Percentiles rank a stretch among this genome's conserved stretches.
Evolutionary conservation across 2,329 filamentous ascomycete genomes (phyloP).

Genomic region (Bipolaris sorokiniana): DNA sequence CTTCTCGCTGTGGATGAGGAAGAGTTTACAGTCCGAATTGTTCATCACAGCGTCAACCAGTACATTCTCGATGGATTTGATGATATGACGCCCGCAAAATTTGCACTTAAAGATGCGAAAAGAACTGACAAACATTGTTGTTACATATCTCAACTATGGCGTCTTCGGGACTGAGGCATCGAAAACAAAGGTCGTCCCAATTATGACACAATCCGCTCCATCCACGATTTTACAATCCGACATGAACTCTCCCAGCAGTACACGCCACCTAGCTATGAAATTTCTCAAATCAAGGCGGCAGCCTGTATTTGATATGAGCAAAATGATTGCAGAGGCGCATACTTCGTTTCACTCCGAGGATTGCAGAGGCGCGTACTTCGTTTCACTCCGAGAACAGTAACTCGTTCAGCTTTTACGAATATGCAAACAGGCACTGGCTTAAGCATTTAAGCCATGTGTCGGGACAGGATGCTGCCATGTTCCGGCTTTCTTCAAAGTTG

Average conservation of each 20-base stretch:
- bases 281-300: slow-evolving; percentile 19
- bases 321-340: slow-evolving; percentile 13
- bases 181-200: background rate
- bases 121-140: slow-evolving; percentile 24
- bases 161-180: slow-evolving; percentile 28
- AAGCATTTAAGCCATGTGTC: slow-evolving; percentile 17
- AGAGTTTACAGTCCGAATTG: slow-evolving; percentile 26
- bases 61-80: slow-evolving; percentile 19
- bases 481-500: slow-evolving; percentile 6
- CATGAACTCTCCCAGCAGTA: slow-evolving; percentile 8
- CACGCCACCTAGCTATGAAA: slow-evolving; percentile 15
- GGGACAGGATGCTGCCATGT: slow-evolving; percentile 9
- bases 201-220: slow-evolving; percentile 12
- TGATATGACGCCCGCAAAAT: background rate
- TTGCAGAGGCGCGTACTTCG: slow-evolving; percentile 12
- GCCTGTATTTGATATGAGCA: slow-evolving; percentile 19
- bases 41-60: slow-evolving; percentile 31
- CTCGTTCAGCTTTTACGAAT: slow-evolving; percentile 17
- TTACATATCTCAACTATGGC: slow-evolving; percentile 33
- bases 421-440: slow-evolving; percentile 24
- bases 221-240: slow-evolving; percentile 15
- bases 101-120: slow-evolving; percentile 12
- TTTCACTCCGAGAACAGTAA: background rate
- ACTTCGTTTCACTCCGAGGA: background rate
- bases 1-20: slow-evolving; percentile 33